Evolutionary conservation across 225 moss, liverwort and hornwort species (phyloP).

Genomic region (Anthoceros angustus): DNA sequence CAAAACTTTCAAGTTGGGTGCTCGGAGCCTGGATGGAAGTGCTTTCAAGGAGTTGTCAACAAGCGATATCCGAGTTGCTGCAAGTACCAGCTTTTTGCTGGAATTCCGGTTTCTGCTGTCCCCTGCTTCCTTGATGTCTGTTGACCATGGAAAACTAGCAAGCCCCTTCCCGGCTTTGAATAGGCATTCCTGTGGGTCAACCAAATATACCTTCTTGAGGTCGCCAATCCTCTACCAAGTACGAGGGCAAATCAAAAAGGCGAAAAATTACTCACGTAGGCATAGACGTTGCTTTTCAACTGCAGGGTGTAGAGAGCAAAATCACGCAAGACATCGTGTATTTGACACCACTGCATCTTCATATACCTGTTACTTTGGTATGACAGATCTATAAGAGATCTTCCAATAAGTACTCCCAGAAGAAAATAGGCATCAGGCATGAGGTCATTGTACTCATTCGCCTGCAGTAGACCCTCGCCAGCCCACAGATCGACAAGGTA

Average conservation of each 20-base stretch:
- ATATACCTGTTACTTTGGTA: not conserved
- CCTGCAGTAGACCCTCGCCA: constrained; percentile 9
- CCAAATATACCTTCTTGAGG: too few species aligned
- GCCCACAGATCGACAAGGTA: constrained; percentile 9
- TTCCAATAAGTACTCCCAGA: constrained; percentile 9
- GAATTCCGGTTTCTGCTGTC: not conserved
- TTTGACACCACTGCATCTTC: constrained; percentile 2
- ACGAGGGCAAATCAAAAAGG: not conserved
- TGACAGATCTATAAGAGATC: constrained; percentile 12
- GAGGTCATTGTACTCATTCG: constrained; percentile 6
- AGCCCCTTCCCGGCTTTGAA: constrained; percentile 7
- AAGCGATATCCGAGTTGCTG: constrained; percentile 11
- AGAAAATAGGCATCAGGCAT: constrained; percentile 6
- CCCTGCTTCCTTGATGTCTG: not conserved
- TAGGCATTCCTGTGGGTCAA: constrained; percentile 8
- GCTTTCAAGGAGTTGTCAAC: constrained; percentile 5
- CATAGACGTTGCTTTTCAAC: not conserved
- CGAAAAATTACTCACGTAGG: not conserved
- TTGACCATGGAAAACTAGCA: constrained; percentile 7
- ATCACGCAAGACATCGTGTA: constrained; percentile 14
- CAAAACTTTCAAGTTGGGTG: constrained; percentile 9
- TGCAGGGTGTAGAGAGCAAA: constrained; percentile 7
- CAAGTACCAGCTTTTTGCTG: not conserved
- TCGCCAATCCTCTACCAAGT: not conserved
- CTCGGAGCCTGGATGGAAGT: constrained; percentile 4